These are phyloP conservation scores for Alternaria brassicae DNA, from an alignment of 2,329 filamentous ascomycete genomes.

Conservation along the genomic window DNA sequence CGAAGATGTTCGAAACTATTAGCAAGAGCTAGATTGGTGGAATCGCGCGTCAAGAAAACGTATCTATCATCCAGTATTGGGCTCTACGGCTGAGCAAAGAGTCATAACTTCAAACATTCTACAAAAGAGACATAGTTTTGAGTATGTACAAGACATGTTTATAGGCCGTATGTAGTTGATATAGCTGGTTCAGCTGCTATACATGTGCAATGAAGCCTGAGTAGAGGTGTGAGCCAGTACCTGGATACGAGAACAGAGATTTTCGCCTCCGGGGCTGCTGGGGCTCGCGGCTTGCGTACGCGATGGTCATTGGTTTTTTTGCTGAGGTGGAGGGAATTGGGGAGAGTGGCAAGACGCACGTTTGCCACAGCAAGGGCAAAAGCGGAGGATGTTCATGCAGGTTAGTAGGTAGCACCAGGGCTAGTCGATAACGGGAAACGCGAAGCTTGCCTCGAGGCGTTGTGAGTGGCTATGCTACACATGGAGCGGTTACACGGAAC, in stretches of 20 bases:
- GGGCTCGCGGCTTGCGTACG: neutral
- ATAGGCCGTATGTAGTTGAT: neutral
- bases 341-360: neutral
- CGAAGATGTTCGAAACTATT: too few species aligned
- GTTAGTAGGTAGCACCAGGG: neutral
- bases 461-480: too few species aligned
- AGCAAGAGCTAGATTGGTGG: too few species aligned
- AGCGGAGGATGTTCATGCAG: neutral
- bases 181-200: neutral
- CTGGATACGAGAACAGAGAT: neutral
- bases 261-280: neutral
- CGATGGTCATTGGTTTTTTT: neutral
- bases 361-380: neutral
- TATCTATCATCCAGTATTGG: too few species aligned
- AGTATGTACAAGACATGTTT: neutral
- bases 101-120: too few species aligned
- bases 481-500: too few species aligned
- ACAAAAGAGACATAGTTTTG: too few species aligned
- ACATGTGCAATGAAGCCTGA: neutral
- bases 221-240: neutral
- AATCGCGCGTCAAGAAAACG: too few species aligned
- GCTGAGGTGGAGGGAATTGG: neutral
- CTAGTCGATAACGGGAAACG: neutral
- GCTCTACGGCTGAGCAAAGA: too few species aligned
- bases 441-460: neutral